Percentiles rank a stretch among this genome's conserved stretches.
phyloP scores from a whole-genome alignment of 2,329 filamentous ascomycete genomes.

The Reticulascus tulasneorum region DNA sequence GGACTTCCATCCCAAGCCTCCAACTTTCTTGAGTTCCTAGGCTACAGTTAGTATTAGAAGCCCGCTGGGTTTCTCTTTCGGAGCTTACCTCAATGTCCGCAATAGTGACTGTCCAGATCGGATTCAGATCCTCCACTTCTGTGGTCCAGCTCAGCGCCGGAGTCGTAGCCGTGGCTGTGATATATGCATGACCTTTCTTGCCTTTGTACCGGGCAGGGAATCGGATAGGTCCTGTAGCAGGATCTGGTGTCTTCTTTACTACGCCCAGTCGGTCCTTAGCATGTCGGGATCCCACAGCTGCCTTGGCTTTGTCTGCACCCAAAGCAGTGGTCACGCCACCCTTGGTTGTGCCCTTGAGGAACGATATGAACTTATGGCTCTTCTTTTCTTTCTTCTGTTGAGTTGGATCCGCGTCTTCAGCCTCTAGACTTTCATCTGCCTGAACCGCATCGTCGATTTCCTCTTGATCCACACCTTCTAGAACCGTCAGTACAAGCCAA shows the following conservation, averaged over 20 bases:
- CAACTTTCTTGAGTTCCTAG: slow-evolving; percentile 69
- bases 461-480: slow-evolving; percentile 48
- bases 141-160: slow-evolving; percentile 64
- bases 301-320: slow-evolving; percentile 67
- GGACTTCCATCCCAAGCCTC: slow-evolving; percentile 79
- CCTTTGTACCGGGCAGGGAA: slow-evolving; percentile 71
- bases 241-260: slow-evolving; percentile 40
- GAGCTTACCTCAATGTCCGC: slow-evolving; percentile 51
- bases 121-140: slow-evolving; percentile 50
- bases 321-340: slow-evolving; percentile 69
- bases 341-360: slow-evolving; percentile 68
- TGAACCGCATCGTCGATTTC: slow-evolving; percentile 63
- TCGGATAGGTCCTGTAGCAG: slow-evolving; percentile 64
- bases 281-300: slow-evolving; percentile 54
- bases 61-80: fast-evolving
- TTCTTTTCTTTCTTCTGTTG: slow-evolving; percentile 38
- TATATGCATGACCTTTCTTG: slow-evolving; percentile 67
- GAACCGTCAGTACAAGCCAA: slow-evolving; percentile 16
- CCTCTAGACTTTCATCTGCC: slow-evolving; percentile 33
- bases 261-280: slow-evolving; percentile 71
- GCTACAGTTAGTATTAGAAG: background rate
- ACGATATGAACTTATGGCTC: slow-evolving; percentile 48
- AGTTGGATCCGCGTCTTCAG: slow-evolving; percentile 44
- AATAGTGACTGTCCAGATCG: slow-evolving; percentile 67
- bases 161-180: slow-evolving; percentile 62